A percentile compares a stretch with the other conserved stretches of the same genome.
Conservation (phyloP, 148 eudicot genomes). For the Heliosperma pusillum region DNA sequence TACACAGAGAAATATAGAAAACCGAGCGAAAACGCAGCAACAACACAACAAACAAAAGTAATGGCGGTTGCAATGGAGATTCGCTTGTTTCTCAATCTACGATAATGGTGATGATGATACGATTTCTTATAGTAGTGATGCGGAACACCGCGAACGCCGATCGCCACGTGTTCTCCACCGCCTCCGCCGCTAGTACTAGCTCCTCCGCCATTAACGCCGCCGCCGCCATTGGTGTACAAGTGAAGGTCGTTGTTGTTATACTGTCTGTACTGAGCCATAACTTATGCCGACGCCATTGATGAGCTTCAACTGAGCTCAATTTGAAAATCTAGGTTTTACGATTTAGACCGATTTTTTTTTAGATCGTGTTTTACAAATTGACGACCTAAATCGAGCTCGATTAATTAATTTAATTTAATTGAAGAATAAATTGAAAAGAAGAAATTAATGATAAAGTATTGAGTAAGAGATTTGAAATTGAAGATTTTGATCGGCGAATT, state of each 20-base stretch:
- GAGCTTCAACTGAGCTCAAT: not conserved
- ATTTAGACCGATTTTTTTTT: not conserved
- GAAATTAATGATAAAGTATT: not conserved
- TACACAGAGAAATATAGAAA: conserved; percentile 41
- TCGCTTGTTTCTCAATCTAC: conserved; percentile 39
- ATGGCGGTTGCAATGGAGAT: conserved; percentile 51
- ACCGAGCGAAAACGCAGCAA: conserved; percentile 49
- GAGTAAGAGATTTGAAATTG: not conserved
- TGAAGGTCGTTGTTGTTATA: not conserved
- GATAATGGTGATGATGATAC: conserved; percentile 28
- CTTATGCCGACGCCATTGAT: conserved; percentile 22
- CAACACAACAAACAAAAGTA: conserved; percentile 45
- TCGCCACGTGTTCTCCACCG: conserved; percentile 48
- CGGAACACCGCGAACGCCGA: conserved; percentile 48
- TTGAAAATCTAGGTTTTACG: not conserved
- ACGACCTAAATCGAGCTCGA: not conserved
- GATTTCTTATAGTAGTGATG: conserved; percentile 36
- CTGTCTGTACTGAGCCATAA: conserved; percentile 84
- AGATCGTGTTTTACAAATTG: conserved; percentile 8
- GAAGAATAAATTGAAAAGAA: not conserved
- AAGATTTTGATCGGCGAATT: not conserved
- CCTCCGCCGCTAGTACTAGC: not conserved
- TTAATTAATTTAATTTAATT: too few relatives aligned
- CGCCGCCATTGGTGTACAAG: conserved; percentile 36
- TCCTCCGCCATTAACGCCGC: conserved; percentile 2